Conservation (phyloP, 1,139 yeast species). For the Scheffersomyces insectosa region DNA sequence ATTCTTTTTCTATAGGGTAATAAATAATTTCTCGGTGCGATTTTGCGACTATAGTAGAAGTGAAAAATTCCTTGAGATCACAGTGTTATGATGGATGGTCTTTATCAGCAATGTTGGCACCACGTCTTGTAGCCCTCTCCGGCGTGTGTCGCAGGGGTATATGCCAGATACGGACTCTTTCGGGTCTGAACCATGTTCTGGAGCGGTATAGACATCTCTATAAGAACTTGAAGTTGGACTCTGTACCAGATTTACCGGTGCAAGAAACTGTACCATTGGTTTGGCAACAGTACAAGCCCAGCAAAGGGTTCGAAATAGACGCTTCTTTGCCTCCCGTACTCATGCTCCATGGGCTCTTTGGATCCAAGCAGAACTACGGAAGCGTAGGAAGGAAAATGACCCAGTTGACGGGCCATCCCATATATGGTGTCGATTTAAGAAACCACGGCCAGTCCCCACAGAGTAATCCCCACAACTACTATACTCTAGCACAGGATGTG, state of each 20-base stretch:
- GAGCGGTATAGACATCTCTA: neutral
- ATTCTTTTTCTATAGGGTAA: too few species aligned
- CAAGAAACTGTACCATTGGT: slow-evolving; percentile 4
- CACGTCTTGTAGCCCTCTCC: too few species aligned
- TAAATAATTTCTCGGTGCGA: too few species aligned
- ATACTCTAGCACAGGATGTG: slow-evolving; percentile 45
- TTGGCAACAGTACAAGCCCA: slow-evolving; percentile 9
- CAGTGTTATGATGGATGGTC: too few species aligned
- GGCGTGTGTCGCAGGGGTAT: too few species aligned
- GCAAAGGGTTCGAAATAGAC: slow-evolving; percentile 4
- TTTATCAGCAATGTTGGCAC: too few species aligned
- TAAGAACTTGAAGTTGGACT: neutral
- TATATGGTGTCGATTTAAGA: slow-evolving; percentile 49
- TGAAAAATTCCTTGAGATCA: too few species aligned
- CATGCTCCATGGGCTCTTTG: slow-evolving; percentile 53
- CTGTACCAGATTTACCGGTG: slow-evolving; percentile 1
- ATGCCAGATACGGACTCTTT: too few species aligned
- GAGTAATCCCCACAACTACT: slow-evolving; percentile 45
- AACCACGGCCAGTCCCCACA: slow-evolving; percentile 54
- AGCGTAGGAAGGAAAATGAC: slow-evolving; percentile 38
- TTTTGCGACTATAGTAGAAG: too few species aligned
- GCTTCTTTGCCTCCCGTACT: slow-evolving; percentile 30
- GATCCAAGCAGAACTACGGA: slow-evolving; percentile 42
- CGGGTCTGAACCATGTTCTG: too few species aligned
- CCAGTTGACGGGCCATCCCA: slow-evolving; percentile 27